These are phyloP conservation scores for Ophiostoma triangulosporum DNA, from an alignment of 2,329 filamentous ascomycete genomes.

Conservation along the genomic window DNA sequence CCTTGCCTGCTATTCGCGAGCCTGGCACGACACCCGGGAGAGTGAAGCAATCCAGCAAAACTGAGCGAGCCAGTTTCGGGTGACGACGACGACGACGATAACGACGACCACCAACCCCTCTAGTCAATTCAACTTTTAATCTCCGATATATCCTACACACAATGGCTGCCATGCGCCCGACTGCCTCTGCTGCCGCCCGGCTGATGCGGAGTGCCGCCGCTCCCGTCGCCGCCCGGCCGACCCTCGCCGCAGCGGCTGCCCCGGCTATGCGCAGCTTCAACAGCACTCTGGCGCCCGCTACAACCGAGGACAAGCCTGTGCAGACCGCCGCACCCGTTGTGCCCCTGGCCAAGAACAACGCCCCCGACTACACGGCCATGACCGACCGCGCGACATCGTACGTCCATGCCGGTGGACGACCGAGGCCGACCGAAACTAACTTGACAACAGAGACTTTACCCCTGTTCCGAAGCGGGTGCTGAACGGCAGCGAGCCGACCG, in stretches of 20 bases:
- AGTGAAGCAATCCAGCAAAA: conserved; percentile 3
- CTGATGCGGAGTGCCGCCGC: conserved; percentile 33
- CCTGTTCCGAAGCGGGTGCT: conserved; percentile 81
- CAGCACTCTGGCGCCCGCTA: conserved; percentile 34
- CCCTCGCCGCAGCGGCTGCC: conserved; percentile 19
- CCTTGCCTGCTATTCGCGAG: conserved; percentile 13
- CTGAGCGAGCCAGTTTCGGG: not conserved
- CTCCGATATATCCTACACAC: conserved; percentile 2
- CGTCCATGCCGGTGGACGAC: conserved; percentile 24
- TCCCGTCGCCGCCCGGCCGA: conserved; percentile 12
- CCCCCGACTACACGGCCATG: conserved; percentile 68
- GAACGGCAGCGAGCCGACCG: conserved; percentile 73
- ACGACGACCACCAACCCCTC: not conserved
- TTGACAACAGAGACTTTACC: conserved; percentile 64
- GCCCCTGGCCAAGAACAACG: conserved; percentile 36
- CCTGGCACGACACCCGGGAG: not conserved
- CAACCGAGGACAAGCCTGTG: conserved; percentile 21
- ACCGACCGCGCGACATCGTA: conserved; percentile 89
- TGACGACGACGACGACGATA: not conserved
- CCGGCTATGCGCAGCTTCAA: conserved; percentile 40
- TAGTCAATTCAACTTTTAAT: not conserved
- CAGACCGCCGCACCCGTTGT: conserved; percentile 21
- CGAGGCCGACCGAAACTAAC: not conserved
- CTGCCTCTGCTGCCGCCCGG: conserved; percentile 34
- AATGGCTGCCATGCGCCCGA: conserved; percentile 56